Evolutionary conservation across 2,329 filamentous ascomycete species (phyloP).

Genomic region (Aspergillus terreus): DNA sequence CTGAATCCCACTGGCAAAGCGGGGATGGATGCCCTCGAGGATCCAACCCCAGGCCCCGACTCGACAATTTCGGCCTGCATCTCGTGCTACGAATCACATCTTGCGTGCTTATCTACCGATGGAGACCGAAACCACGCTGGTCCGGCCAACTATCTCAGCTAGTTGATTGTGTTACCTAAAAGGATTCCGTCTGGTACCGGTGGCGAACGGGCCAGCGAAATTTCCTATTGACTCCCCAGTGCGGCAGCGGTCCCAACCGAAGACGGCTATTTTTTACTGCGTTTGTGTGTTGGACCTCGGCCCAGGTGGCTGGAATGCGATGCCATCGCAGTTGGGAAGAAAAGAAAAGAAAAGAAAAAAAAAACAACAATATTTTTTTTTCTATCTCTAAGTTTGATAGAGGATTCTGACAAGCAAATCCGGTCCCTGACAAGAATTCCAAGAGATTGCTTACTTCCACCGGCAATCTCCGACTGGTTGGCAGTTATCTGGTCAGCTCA

Average conservation of each 20-base stretch:
- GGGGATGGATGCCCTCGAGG: too few relatives aligned
- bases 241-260: slow-evolving; percentile 2
- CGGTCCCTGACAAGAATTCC: neutral
- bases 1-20: too few relatives aligned
- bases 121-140: neutral
- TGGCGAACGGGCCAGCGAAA: slow-evolving; percentile 5
- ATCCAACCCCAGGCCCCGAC: neutral
- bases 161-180: slow-evolving; percentile 20
- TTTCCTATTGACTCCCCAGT: neutral
- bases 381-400: too few relatives aligned
- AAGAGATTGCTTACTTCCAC: neutral
- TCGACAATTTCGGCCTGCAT: slow-evolving; percentile 1
- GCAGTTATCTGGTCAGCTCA: neutral
- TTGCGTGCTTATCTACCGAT: slow-evolving; percentile 16
- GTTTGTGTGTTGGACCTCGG: neutral
- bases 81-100: slow-evolving; percentile 10
- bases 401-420: neutral
- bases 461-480: slow-evolving; percentile 6
- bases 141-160: neutral
- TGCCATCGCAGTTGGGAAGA: neutral
- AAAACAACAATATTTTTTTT: neutral
- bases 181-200: slow-evolving; percentile 12
- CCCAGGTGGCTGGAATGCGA: too few relatives aligned
- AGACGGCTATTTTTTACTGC: neutral
- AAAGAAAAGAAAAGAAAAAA: neutral